Percentiles rank a stretch among this genome's conserved stretches.
These are phyloP conservation scores for Leptodermis oblonga DNA, from an alignment of 257 asterid species.

Conservation along the genomic window DNA sequence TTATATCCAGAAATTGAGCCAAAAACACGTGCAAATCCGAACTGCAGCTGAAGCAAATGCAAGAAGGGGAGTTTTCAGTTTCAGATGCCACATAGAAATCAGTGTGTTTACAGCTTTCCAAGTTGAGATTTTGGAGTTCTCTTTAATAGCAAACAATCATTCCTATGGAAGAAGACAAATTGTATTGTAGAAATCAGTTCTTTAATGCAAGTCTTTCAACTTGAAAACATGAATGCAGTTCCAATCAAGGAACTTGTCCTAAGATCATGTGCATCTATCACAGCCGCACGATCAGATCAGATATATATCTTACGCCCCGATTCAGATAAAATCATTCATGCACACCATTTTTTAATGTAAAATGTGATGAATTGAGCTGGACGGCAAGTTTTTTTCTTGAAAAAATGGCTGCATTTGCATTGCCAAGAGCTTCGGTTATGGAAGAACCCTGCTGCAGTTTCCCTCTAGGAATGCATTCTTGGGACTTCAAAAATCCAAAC, in stretches of 20 bases:
- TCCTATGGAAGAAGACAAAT: not conserved
- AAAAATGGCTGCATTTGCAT: conserved; percentile 1
- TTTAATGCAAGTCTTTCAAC: not conserved
- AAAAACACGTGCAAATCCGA: too few species aligned
- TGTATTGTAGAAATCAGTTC: not conserved
- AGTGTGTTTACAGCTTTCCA: not conserved
- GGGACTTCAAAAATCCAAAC: too few species aligned
- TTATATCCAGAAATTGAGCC: too few species aligned
- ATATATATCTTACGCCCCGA: too few species aligned
- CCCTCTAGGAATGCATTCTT: not conserved
- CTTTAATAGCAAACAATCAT: not conserved
- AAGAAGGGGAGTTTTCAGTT: too few species aligned
- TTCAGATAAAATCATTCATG: not conserved
- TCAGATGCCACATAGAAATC: too few species aligned
- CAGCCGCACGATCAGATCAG: too few species aligned
- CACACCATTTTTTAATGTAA: not conserved
- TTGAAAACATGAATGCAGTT: not conserved
- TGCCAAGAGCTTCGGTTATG: not conserved
- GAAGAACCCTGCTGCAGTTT: not conserved
- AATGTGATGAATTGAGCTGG: not conserved
- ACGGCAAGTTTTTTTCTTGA: not conserved
- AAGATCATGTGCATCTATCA: not conserved
- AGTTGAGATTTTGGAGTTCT: not conserved
- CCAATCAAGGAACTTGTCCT: not conserved
- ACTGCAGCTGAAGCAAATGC: too few species aligned